Base-by-base conservation (phyloP, 768 basidiomycete species). In the Chlorophyllum brunneum region DNA sequence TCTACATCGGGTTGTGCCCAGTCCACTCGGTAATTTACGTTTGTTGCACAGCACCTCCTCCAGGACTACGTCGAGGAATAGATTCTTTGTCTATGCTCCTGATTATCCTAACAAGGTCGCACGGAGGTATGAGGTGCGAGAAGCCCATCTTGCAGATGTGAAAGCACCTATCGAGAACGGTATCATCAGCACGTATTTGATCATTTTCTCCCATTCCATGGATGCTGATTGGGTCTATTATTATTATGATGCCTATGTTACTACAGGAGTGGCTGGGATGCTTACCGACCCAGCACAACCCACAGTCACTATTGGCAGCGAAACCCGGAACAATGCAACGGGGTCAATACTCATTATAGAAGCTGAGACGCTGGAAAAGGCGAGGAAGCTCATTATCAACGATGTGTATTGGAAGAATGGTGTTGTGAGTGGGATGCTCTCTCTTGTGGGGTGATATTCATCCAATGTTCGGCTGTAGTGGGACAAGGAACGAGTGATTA, bases 401-500 rank as follows among this genome's bases (percentile, higher is more conserved):
- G 72, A 74, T 51, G 54, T 73, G 16, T 75, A 73, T 56, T 71
- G 68, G 57, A 71, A 66, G 22, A 59, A 65, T 9, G 69, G 67
- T 27, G 74, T 75, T 44, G 73, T 74, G 49, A 61, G 73, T 67
- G n/a, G n/a, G n/a, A n/a, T n/a, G n/a, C n/a, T n/a, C n/a, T n/a
- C n/a, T n/a, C n/a, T n/a, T n/a, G n/a, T n/a, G n/a, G n/a, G n/a
- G n/a, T n/a, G n/a, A n/a, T 37, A 29, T 4, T 29, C 13, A 47
- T 36, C 31, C 41, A 13, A 37, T 47, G 31, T 43, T 24, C 18
- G 13, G 30, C 13, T 38, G 8, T 50, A 85, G 83, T 85, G 84
- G 83, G 81, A 86, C 57, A 76, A 71, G 56, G 77, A 81, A 59
- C 80, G 75, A 60, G 51, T 84, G 24, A 64, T 73, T 3, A 78